Conservation (phyloP, 805 yeast species). For the Sugiyamaella smithiae region DNA sequence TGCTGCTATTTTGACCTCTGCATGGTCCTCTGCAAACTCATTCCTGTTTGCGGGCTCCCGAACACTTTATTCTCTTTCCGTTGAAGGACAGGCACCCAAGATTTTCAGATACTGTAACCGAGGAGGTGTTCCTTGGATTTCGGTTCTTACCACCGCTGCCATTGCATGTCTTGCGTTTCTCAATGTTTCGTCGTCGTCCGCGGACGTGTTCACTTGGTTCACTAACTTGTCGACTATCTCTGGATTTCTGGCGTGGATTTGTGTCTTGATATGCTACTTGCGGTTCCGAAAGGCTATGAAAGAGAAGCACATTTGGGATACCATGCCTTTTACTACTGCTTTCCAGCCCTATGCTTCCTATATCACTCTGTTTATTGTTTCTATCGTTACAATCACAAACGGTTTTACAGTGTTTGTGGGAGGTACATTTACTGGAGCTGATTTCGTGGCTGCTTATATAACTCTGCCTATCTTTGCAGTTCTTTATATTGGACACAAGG, state of each 20-base stretch:
- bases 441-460: constrained; percentile 70
- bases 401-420: constrained; percentile 68
- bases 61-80: constrained; percentile 53
- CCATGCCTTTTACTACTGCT: constrained; percentile 56
- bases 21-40: constrained; percentile 56
- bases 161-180: constrained; percentile 69
- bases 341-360: constrained; percentile 60
- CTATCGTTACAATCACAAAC: constrained; percentile 61
- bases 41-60: constrained; percentile 60
- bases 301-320: constrained; percentile 50
- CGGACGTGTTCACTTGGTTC: constrained; percentile 61
- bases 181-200: constrained; percentile 52
- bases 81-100: constrained; percentile 63
- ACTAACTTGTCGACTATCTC: constrained; percentile 63
- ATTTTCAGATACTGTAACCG: constrained; percentile 59
- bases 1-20: constrained; percentile 53
- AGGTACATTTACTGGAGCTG: constrained; percentile 46
- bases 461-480: constrained; percentile 56
- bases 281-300: constrained; percentile 64
- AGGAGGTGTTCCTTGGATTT: constrained; percentile 68
- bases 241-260: constrained; percentile 64
- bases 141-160: constrained; percentile 61
- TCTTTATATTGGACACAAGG: constrained; percentile 58
- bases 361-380: constrained; percentile 48
- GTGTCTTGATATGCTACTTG: constrained; percentile 50